Conservation (phyloP, 1,139 yeast genomes). For the Suhomyces ambrosiae region DNA sequence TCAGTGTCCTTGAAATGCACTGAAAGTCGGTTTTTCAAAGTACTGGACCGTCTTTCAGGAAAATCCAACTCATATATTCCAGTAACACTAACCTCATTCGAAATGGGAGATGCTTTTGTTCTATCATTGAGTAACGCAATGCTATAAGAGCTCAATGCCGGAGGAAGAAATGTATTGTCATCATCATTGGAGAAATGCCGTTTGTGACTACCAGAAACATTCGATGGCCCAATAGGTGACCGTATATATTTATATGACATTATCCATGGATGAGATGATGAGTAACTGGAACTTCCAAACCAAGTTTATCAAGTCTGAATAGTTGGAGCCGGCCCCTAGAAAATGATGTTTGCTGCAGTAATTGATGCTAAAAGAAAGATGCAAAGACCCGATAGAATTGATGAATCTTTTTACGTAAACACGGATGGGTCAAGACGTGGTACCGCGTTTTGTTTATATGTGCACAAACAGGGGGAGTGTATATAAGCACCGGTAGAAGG, state of each 20-base stretch:
- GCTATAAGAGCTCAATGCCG: conserved; percentile 63
- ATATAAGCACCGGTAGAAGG: neutral
- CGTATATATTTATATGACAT: conserved; percentile 16
- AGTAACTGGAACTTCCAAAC: too few relatives aligned
- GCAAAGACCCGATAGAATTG: neutral
- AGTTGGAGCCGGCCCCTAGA: too few relatives aligned
- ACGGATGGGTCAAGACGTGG: neutral
- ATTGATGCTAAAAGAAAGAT: neutral
- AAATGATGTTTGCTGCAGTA: too few relatives aligned
- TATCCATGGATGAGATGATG: conserved; percentile 5
- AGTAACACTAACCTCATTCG: conserved; percentile 20
- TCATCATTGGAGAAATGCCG: conserved; percentile 39
- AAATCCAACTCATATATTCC: conserved; percentile 40
- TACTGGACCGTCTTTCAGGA: conserved; percentile 24
- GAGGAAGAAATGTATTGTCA: conserved; percentile 61
- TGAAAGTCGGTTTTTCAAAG: conserved; percentile 34
- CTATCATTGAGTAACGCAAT: conserved; percentile 38
- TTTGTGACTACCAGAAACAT: conserved; percentile 14
- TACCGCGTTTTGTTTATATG: neutral
- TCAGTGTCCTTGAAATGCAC: conserved; percentile 32
- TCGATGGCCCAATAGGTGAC: conserved; percentile 11
- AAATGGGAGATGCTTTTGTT: conserved; percentile 12
- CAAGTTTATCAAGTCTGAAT: too few relatives aligned
- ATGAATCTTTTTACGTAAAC: neutral
- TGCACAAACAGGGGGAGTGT: neutral